Evolutionary conservation across 2,329 filamentous ascomycete species (phyloP).

Genomic region (Penicillium sp.): DNA sequence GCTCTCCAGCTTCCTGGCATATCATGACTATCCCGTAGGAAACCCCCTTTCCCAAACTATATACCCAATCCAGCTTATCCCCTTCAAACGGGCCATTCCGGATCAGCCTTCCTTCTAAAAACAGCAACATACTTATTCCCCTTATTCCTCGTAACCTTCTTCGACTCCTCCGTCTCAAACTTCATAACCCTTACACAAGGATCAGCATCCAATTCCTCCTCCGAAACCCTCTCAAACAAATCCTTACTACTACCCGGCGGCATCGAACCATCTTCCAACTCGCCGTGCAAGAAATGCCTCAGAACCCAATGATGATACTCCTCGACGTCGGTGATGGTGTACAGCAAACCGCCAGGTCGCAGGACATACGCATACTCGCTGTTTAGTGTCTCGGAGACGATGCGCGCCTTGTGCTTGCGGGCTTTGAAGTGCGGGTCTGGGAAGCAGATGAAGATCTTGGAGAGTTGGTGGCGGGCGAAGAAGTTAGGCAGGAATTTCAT

Average conservation of each 20-base stretch:
- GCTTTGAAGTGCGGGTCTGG: conserved; percentile 98
- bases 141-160: conserved; percentile 89
- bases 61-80: neutral
- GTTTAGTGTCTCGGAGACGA: conserved; percentile 81
- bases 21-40: too few relatives aligned
- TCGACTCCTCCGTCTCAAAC: conserved; percentile 88
- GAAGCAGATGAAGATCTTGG: conserved; percentile 95
- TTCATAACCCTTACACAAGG: conserved; percentile 62
- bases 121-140: conserved; percentile 89
- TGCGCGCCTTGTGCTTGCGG: conserved; percentile 93
- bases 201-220: conserved; percentile 52
- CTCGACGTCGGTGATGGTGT: conserved; percentile 96
- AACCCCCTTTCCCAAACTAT: neutral
- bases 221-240: conserved; percentile 70
- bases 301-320: conserved; percentile 94
- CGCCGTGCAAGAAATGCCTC: conserved; percentile 66
- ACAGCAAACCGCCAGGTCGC: conserved; percentile 77
- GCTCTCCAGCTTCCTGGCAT: too few relatives aligned
- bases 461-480: conserved; percentile 75
- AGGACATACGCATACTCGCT: conserved; percentile 91
- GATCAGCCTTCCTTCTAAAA: conserved; percentile 76
- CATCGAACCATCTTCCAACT: conserved; percentile 64
- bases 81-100: conserved; percentile 57
- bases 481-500: conserved; percentile 99
- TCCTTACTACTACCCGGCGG: conserved; percentile 55